Evolutionary conservation across 2,329 filamentous ascomycete species (phyloP).

Genomic region (Hymenoscyphus linearis): DNA sequence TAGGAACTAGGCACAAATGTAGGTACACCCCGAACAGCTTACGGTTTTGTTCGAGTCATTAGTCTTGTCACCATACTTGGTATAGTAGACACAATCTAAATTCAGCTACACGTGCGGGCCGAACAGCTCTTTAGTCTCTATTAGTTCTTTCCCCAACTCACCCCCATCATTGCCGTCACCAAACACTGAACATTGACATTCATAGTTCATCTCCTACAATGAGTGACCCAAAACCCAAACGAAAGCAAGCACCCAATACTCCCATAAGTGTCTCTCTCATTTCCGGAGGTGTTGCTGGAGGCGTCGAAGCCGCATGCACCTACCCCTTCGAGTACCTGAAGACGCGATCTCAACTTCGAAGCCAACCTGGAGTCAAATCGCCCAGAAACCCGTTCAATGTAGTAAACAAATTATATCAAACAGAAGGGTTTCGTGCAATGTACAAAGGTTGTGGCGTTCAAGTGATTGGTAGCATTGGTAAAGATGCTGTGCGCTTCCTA

Average conservation of each 20-base stretch:
- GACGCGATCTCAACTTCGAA: conserved; percentile 53
- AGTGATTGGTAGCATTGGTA: conserved; percentile 39
- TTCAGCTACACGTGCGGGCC: no score
- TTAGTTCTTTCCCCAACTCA: no score
- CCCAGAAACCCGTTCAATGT: conserved; percentile 54
- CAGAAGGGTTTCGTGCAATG: conserved; percentile 53
- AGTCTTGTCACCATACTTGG: no score
- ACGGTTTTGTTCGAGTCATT: no score
- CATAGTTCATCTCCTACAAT: neutral
- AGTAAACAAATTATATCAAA: conserved; percentile 46
- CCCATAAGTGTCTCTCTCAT: conserved; percentile 22
- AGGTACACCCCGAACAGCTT: no score
- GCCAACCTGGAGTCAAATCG: conserved; percentile 35
- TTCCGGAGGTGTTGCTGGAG: conserved; percentile 26
- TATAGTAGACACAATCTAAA: no score
- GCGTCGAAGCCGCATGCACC: conserved; percentile 29
- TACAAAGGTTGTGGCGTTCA: conserved; percentile 26
- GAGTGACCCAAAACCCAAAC: neutral
- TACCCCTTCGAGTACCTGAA: conserved; percentile 67
- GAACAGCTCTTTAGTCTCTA: no score
- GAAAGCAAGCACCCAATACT: conserved; percentile 6
- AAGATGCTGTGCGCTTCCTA: conserved; percentile 62
- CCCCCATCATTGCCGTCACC: no score
- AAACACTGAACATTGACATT: no score
- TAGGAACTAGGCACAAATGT: no score